Base-by-base conservation (phyloP, 2,329 filamentous ascomycete species). In the Cordyceps cicadae region DNA sequence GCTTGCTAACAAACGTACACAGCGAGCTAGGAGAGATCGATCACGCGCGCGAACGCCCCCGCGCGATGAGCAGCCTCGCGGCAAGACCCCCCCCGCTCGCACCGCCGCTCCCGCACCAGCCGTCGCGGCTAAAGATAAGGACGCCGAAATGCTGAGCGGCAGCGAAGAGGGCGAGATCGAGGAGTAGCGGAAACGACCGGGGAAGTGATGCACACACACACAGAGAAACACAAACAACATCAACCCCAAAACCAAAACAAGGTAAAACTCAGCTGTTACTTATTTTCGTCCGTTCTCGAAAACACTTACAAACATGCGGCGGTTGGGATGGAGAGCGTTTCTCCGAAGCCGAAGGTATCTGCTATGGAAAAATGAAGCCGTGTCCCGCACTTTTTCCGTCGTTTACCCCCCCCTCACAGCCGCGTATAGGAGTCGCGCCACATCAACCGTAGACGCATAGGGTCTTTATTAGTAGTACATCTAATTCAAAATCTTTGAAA, bases 161-260 rank as follows among this genome's bases (percentile, higher is more conserved):
- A 97, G 92, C 70, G 94, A 99, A 76, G 94, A 99, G 75, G 94
- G 94, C 57, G 94, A 99, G 77, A 97, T 99, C 68, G 94, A 96
- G 75, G 92, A 97, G 79, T 83, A 52, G 51, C 43, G 29, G 34
- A 37, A 37, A 2, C 5, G 14, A 11, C 12, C 8, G 12, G 19
- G 15, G 12, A 46, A 49, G 14, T 24, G 24, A 17, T 17, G 8
- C 6, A 4, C 41, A 43, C 41, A 6, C 8, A 43, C 41, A 4
- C 12, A 39, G 24, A 45, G 5, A 29, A 26, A 24, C 2, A 24
- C 24, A 24, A 24, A 24, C 24, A 24, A 24, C 24, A 24, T 24
- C 24, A 24, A 24, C 24, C 17, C 21, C 8, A 6, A 29, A 48
- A 55, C 19, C 12, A 11, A 48, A 26, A 48, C 11, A 21, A 55